Percentiles rank a stretch among this genome's conserved stretches.
Conservation (phyloP, 2,329 filamentous ascomycete species). For the Metarhizium rileyi region DNA sequence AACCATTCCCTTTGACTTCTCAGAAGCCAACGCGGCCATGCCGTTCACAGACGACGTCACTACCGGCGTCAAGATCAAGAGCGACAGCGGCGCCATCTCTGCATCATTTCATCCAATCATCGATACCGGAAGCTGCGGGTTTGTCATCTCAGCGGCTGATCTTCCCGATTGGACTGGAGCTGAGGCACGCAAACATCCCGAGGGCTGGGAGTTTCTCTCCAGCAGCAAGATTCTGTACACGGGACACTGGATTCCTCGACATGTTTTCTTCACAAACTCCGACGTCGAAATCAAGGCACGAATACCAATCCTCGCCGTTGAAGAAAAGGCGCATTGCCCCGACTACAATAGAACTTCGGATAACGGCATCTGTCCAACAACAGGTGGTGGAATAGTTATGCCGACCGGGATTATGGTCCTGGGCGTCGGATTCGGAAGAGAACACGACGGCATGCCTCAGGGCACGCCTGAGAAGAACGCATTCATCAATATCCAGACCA, state of each 20-base stretch:
- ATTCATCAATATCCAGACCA: constrained; percentile 1
- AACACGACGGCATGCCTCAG: constrained; percentile 5
- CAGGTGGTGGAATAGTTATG: not conserved
- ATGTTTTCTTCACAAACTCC: constrained; percentile 1
- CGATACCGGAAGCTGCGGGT: constrained; percentile 5
- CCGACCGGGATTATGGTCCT: not conserved
- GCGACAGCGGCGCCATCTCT: not conserved
- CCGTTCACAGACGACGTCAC: constrained; percentile 2
- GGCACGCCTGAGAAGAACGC: constrained; percentile 5
- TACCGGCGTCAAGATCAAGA: not conserved
- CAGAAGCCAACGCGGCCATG: not conserved
- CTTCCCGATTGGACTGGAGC: not conserved
- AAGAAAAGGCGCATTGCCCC: not conserved
- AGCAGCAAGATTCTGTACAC: constrained; percentile 6
- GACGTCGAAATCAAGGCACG: not conserved
- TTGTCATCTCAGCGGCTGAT: constrained; percentile 2
- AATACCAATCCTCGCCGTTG: constrained; percentile 2
- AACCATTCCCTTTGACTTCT: not conserved
- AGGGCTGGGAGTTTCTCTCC: constrained; percentile 4
- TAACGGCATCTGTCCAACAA: not conserved
- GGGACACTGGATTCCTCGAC: not conserved
- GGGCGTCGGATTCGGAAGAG: constrained; percentile 4
- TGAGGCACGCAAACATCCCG: not conserved
- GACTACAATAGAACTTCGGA: constrained; percentile 2
- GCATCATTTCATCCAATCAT: constrained; percentile 1